A percentile compares a stretch with the other conserved stretches of the same genome.
Evolutionary conservation across 2,329 filamentous ascomycete species (phyloP).

Genomic region (Curvularia verruculosa): DNA sequence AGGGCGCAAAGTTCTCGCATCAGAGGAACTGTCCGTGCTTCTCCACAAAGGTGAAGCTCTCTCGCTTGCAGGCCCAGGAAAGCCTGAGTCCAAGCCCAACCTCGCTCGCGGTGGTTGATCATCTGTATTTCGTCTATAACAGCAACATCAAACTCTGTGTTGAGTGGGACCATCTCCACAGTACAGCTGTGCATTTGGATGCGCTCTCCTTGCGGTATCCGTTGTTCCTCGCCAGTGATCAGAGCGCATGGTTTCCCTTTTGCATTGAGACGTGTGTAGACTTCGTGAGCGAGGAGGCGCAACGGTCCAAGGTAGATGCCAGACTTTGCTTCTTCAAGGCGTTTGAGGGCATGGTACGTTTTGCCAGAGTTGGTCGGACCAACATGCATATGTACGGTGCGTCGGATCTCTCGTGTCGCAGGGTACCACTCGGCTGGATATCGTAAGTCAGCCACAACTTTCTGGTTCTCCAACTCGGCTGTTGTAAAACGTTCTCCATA

Average conservation of each 20-base stretch:
- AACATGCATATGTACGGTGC: slow-evolving; percentile 89
- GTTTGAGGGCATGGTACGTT: slow-evolving; percentile 90
- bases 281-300: slow-evolving; percentile 87
- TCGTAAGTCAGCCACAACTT: slow-evolving; percentile 75
- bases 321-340: slow-evolving; percentile 73
- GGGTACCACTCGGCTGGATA: slow-evolving; percentile 94
- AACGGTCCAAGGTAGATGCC: slow-evolving; percentile 93
- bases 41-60: slow-evolving; percentile 92
- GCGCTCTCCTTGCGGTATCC: slow-evolving; percentile 61
- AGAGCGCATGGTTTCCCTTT: slow-evolving; percentile 79
- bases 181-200: slow-evolving; percentile 79
- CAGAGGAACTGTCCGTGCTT: slow-evolving; percentile 79
- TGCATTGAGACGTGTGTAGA: slow-evolving; percentile 84
- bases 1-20: slow-evolving; percentile 77
- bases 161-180: slow-evolving; percentile 81
- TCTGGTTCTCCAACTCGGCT: slow-evolving; percentile 48
- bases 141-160: slow-evolving; percentile 76
- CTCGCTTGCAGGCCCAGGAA: slow-evolving; percentile 84
- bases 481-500: slow-evolving; percentile 43
- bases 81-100: slow-evolving; percentile 94
- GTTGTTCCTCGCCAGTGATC: slow-evolving; percentile 88
- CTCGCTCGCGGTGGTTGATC: slow-evolving; percentile 79
- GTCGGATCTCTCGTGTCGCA: slow-evolving; percentile 76
- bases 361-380: slow-evolving; percentile 98
- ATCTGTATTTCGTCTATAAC: slow-evolving; percentile 99